Evolutionary conservation across 2,329 filamentous ascomycete species (phyloP), one percentile per base, ranked within the genome.

Genomic region (Phaeosphaeriaceae sp.): DNA sequence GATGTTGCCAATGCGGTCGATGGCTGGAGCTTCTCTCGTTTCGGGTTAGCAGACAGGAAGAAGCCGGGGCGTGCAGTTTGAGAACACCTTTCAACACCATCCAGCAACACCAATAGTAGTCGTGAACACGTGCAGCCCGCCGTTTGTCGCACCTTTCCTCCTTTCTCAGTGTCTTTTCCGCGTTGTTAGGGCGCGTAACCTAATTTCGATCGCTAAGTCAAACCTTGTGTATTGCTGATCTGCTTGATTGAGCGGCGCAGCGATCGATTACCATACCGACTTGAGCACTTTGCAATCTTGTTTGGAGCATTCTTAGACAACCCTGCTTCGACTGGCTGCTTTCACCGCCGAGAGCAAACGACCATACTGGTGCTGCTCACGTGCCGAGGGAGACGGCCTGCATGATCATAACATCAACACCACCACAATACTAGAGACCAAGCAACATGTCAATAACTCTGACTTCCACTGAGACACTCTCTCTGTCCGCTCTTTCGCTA

Each of bases 401-500:
- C 45, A 40, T 25, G 10, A n/a, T 20, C 22, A 57, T 22, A 41
- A 53, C 48, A 54, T 7, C 31, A 36, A 36, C 6, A 36, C 11
- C 31, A 36, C 31, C 31, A 7, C 6, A 15, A 7, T 36, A 7
- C 31, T 36, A 36, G 6, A 36, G 31, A 36, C 56, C 21, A 15
- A 20, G 56, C 60, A 65, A 21, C 48, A 76, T 76, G 66, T 64
- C 69, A 62, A 67, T 67, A 41, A 72, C 74, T 41, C 80, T 89
- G 58, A 84, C 80, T 56, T 77, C 77, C 52, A 80, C 81, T 21
- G 87, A 89, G 79, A 79, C 80, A 52, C 84, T 83, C 79, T 83
- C 81, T 67, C 81, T 89, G 54, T 71, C 90, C 63, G 81, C 87
- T 19, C 80, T 97, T 55, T 86, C 88, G 46, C 83, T 87, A 65